These are phyloP conservation scores for Telfairia occidentalis DNA, from an alignment of 331 rosid genomes.

Conservation along the genomic window DNA sequence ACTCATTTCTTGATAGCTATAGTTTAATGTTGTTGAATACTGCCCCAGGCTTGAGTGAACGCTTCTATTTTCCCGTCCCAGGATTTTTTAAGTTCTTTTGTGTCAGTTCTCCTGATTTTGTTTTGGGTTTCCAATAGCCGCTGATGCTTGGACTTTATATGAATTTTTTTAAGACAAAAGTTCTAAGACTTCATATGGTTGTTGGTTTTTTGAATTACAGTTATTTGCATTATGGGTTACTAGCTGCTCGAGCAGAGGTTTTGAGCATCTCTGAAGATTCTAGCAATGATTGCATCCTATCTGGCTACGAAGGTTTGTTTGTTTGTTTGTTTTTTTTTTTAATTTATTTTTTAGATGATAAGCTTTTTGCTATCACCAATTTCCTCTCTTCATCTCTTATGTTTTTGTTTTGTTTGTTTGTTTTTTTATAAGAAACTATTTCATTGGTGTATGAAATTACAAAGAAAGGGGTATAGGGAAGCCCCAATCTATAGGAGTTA, in stretches of 20 bases:
- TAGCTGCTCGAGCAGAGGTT: conserved; percentile 96
- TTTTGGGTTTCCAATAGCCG: not conserved
- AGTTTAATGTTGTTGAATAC: not conserved
- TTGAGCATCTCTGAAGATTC: conserved; percentile 54
- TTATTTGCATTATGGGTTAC: conserved; percentile 85
- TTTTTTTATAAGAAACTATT: too few relatives aligned
- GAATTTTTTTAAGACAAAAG: conserved; percentile 5
- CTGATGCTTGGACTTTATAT: conserved; percentile 6
- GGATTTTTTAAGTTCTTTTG: not conserved
- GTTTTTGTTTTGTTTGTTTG: too few relatives aligned
- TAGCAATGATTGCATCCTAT: conserved; percentile 67
- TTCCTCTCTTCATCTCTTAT: conserved; percentile 7
- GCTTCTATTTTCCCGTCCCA: not conserved
- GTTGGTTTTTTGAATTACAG: conserved; percentile 34
- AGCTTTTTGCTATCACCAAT: not conserved
- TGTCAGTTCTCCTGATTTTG: conserved; percentile 4
- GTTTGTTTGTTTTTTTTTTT: too few relatives aligned
- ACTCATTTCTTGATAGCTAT: not conserved
- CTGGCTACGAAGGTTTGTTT: conserved; percentile 63
- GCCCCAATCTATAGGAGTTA: too few relatives aligned
- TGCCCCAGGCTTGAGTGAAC: not conserved
- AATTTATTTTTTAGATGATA: conserved; percentile 14
- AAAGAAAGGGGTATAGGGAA: too few relatives aligned
- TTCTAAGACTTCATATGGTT: conserved; percentile 5
- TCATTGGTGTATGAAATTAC: too few relatives aligned